Evolutionary conservation across 768 basidiomycete genomes (phyloP).

Genomic region (Boletales sp.): DNA sequence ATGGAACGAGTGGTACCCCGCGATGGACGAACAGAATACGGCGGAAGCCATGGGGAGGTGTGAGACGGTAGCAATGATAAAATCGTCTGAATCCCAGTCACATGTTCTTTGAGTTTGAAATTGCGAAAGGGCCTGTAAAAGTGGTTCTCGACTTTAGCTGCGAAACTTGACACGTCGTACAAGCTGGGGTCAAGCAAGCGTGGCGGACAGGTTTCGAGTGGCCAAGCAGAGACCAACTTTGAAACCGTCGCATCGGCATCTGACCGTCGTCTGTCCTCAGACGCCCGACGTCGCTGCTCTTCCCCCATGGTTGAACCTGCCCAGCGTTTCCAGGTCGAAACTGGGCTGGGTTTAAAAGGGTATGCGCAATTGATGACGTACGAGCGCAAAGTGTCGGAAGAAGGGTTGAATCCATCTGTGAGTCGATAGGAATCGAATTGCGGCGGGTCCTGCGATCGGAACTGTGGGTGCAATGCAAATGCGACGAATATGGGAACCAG

Average conservation of each 20-base stretch:
- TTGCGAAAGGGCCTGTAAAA: slow-evolving; percentile 13
- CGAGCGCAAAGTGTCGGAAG: neutral
- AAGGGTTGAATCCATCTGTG: neutral
- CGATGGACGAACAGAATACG: neutral
- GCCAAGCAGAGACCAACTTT: slow-evolving; percentile 8
- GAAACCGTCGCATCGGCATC: neutral
- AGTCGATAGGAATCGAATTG: slow-evolving; percentile 4
- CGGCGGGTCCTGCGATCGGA: slow-evolving; percentile 10
- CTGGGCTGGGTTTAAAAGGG: slow-evolving; percentile 3
- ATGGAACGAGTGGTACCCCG: neutral
- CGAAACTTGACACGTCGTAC: slow-evolving; percentile 1
- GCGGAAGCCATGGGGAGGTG: too few species aligned
- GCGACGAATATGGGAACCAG: slow-evolving; percentile 28
- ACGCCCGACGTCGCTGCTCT: neutral
- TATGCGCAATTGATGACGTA: neutral
- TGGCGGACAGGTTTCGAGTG: slow-evolving; percentile 3
- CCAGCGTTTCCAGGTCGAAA: neutral
- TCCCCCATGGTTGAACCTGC: neutral
- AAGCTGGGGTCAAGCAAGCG: neutral
- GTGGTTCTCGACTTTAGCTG: neutral
- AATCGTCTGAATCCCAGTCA: neutral
- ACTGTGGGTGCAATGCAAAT: slow-evolving; percentile 17
- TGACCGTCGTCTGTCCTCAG: neutral
- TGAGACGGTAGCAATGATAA: neutral
- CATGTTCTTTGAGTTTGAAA: slow-evolving; percentile 1